Evolutionary conservation across 768 basidiomycete species (phyloP), one percentile per base, ranked within the genome.

Genomic region (Leccinum disarticulatum): DNA sequence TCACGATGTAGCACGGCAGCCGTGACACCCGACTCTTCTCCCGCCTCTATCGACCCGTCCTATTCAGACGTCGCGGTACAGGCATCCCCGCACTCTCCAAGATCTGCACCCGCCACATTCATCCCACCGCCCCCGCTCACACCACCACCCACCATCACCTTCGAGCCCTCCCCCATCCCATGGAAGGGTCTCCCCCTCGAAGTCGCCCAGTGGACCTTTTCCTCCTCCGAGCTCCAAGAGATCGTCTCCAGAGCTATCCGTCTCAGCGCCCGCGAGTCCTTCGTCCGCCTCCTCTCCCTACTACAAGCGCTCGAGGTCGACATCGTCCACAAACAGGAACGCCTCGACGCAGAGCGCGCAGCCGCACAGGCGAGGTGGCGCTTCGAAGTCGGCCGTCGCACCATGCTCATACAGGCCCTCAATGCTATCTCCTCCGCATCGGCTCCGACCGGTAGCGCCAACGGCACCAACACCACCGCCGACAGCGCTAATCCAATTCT

Each of bases 221-320:
- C 66, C 74, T 90, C 79, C 1, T 31, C 70, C 14, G 73, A 82
- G 61, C 80, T 91, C 31, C 90, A 91, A 67, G 78, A 82, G 25
- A 82, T 90, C 59, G 90, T 90, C 19, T 86, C 88, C 31, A 79
- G 82, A 7, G 87, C 88, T 5, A 89, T 92, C 63, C 83, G 87
- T 14, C 76, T 81, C 19, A 88, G 87, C 10, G 84, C 87, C 0
- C 78, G 80, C 60, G 87, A 88, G 59, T 85, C 87, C 3, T 88
- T 85, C 64, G 83, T 91, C 53, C 87, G 89, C 4, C 77, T 92
- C 10, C 78, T 92, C 22, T 82, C 88, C 13, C 63, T 83, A 14
- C 22, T 22, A 1, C 81, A 87, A 14, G 81, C 81, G 15, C 76
- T 90, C 58, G 88, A 90, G 61, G 77, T 71, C 27, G 79, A 79